A percentile compares a stretch with the other conserved stretches of the same genome.
These are phyloP conservation scores for Leccinum obscurum DNA, from an alignment of 768 basidiomycete genomes.

Conservation along the genomic window DNA sequence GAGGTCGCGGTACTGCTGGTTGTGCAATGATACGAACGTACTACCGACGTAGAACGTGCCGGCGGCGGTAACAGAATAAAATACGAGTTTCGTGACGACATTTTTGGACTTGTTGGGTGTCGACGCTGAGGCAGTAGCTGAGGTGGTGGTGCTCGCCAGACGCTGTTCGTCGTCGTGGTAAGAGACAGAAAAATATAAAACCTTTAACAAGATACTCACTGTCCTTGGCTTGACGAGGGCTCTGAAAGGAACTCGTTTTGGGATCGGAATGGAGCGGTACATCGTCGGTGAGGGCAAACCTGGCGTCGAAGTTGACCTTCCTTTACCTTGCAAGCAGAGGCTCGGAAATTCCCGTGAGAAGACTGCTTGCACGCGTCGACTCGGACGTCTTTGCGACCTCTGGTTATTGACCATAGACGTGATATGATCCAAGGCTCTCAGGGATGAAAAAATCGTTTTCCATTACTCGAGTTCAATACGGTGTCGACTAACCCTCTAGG, in stretches of 20 bases:
- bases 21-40: slow-evolving; percentile 57
- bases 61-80: slow-evolving; percentile 65
- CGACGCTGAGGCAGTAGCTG: slow-evolving; percentile 22
- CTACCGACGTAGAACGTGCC: slow-evolving; percentile 84
- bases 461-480: no score
- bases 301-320: no score
- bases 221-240: slow-evolving; percentile 53
- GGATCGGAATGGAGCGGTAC: slow-evolving; percentile 58
- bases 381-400: no score
- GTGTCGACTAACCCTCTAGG: no score
- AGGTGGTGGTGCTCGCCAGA: slow-evolving; percentile 48
- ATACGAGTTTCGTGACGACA: slow-evolving; percentile 58
- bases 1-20: slow-evolving; percentile 70
- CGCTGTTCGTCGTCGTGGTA: slow-evolving; percentile 41
- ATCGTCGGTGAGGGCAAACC: slow-evolving; percentile 25
- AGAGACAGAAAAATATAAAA: neutral
- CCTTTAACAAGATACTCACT: slow-evolving; percentile 35
- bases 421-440: no score
- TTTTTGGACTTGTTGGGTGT: slow-evolving; percentile 53
- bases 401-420: no score
- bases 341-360: slow-evolving; percentile 14
- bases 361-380: no score
- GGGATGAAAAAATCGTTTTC: no score
- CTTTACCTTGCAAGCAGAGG: neutral
- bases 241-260: slow-evolving; percentile 50